Percentiles rank a stretch among this genome's conserved stretches.
Conservation (phyloP, 257 asterid species). For the Cynanchum wilfordii region DNA sequence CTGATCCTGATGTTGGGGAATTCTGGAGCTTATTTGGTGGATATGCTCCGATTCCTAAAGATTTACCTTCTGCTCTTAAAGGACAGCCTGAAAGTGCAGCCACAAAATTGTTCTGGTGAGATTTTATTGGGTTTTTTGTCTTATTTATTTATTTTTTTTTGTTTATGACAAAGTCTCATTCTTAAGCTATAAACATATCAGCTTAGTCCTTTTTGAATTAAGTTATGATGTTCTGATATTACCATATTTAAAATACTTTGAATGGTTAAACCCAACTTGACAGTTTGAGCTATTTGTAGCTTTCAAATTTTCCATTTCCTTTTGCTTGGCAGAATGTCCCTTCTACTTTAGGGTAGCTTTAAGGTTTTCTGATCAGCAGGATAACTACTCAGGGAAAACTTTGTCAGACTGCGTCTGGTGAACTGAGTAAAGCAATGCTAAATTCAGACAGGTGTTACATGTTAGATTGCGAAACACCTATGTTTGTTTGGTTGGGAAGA, state of each 20-base stretch:
- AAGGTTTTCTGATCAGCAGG: slow-evolving; percentile 55
- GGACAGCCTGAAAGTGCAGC: slow-evolving; percentile 24
- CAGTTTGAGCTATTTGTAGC: slow-evolving; percentile 10
- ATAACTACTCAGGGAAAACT: slow-evolving; percentile 47
- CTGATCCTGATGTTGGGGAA: slow-evolving; percentile 82
- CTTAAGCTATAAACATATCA: neutral
- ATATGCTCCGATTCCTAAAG: slow-evolving; percentile 87
- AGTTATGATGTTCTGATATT: neutral
- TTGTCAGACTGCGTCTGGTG: slow-evolving; percentile 31
- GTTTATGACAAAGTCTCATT: neutral
- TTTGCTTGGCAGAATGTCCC: slow-evolving; percentile 13
- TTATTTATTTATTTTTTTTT: no score
- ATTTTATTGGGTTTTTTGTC: slow-evolving; percentile 11
- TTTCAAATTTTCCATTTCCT: slow-evolving; percentile 15
- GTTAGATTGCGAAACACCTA: slow-evolving; percentile 58
- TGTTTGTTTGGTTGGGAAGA: slow-evolving; percentile 80
- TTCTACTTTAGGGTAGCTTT: slow-evolving; percentile 26
- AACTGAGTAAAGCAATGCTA: slow-evolving; percentile 53
- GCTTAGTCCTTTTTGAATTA: neutral
- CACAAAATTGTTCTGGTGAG: slow-evolving; percentile 60
- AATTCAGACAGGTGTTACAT: slow-evolving; percentile 57
- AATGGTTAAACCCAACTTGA: neutral
- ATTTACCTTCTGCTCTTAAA: slow-evolving; percentile 23
- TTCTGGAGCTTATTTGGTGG: slow-evolving; percentile 93
- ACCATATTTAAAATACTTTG: neutral